Evolutionary conservation across 2,329 filamentous ascomycete genomes (phyloP).

Genomic region (Talaromyces rugulosus): DNA sequence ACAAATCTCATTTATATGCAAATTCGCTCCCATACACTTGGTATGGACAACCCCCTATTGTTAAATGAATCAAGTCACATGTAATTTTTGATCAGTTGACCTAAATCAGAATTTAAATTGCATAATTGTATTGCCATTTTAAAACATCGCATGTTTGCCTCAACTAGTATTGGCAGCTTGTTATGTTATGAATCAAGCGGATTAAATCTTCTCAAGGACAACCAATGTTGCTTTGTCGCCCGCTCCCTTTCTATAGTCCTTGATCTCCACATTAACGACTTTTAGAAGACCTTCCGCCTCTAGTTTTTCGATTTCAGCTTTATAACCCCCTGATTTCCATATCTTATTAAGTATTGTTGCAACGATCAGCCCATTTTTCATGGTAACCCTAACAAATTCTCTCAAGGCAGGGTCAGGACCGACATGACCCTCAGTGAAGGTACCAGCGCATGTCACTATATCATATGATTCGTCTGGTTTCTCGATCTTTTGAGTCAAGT

Average conservation of each 20-base stretch:
- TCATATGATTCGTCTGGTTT: slow-evolving; percentile 44
- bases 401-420: slow-evolving; percentile 46
- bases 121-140: too few relatives aligned
- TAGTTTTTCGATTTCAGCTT: slow-evolving; percentile 41
- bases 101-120: too few relatives aligned
- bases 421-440: slow-evolving; percentile 54
- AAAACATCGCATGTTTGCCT: too few relatives aligned
- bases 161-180: too few relatives aligned
- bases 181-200: not conserved
- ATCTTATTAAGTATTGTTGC: slow-evolving; percentile 50
- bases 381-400: slow-evolving; percentile 50
- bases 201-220: slow-evolving; percentile 21
- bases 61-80: too few relatives aligned
- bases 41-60: too few relatives aligned
- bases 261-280: slow-evolving; percentile 24
- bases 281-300: slow-evolving; percentile 30
- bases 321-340: slow-evolving; percentile 48
- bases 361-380: slow-evolving; percentile 46
- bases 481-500: slow-evolving; percentile 45
- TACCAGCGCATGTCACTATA: slow-evolving; percentile 51
- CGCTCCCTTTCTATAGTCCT: slow-evolving; percentile 26
- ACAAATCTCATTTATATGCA: too few relatives aligned
- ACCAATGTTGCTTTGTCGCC: slow-evolving; percentile 27
- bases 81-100: too few relatives aligned
- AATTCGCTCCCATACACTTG: too few relatives aligned